Conservation (phyloP, 2,329 filamentous ascomycete genomes). For the Stagonosporopsis rhizophila region DNA sequence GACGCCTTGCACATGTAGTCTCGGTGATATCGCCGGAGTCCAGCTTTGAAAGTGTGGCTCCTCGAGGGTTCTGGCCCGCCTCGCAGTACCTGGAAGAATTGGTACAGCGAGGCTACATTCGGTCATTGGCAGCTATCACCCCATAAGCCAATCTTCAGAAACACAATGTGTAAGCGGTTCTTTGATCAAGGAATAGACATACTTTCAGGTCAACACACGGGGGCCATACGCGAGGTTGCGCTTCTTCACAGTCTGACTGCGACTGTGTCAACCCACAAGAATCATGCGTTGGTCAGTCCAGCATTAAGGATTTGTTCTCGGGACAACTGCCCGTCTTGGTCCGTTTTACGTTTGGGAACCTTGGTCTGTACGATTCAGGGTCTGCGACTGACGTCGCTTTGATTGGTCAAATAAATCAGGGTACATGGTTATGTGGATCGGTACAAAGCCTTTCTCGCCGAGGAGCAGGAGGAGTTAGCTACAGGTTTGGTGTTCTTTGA, state of each 20-base stretch:
- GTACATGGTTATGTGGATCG: background rate
- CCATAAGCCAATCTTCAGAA: background rate
- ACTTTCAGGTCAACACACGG: background rate
- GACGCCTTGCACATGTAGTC: background rate
- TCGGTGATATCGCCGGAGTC: background rate
- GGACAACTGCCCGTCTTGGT: background rate
- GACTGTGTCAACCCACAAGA: too few relatives aligned
- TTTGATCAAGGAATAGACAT: background rate
- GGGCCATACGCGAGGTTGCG: background rate
- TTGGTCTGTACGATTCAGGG: conserved; percentile 4
- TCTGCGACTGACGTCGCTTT: too few relatives aligned
- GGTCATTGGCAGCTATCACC: background rate
- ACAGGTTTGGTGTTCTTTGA: too few relatives aligned
- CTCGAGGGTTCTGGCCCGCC: background rate
- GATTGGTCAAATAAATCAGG: conserved; percentile 3
- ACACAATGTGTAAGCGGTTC: background rate
- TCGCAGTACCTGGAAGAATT: background rate
- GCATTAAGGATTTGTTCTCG: background rate
- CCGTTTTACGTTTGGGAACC: background rate
- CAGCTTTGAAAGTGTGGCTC: too few relatives aligned
- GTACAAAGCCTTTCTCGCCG: background rate
- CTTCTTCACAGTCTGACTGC: background rate
- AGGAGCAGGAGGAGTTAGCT: background rate
- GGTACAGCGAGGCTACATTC: background rate
- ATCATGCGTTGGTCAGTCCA: background rate